phyloP scores from a whole-genome alignment of 202 grass and related monocot genomes.

The Setaria viridis region DNA sequence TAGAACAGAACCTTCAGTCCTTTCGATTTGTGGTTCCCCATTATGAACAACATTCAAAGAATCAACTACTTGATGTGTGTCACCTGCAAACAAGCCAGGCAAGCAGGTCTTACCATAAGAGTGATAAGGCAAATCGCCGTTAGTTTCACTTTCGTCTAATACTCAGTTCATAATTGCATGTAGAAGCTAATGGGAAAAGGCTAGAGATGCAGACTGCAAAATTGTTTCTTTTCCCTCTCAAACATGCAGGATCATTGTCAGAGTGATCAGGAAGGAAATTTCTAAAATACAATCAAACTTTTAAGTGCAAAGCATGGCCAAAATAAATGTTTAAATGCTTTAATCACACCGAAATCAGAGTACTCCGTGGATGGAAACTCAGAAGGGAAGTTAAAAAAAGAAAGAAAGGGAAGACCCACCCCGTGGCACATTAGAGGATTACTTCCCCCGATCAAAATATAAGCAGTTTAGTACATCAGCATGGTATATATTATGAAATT shows the following conservation, averaged over 20 bases:
- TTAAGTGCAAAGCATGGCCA: background rate
- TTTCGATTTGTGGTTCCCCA: background rate
- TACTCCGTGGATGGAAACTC: background rate
- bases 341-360: background rate
- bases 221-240: background rate
- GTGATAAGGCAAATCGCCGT: background rate
- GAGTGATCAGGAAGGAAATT: background rate
- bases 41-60: background rate
- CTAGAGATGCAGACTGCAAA: background rate
- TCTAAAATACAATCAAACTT: background rate
- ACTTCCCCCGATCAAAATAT: background rate
- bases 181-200: background rate
- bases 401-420: background rate
- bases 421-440: background rate
- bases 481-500: background rate
- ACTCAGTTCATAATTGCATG: background rate
- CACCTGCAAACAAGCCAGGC: conserved; percentile 22
- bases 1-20: background rate
- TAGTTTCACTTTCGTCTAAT: conserved; percentile 1
- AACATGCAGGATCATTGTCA: background rate
- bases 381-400: background rate
- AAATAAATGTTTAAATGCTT: background rate
- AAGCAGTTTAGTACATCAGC: background rate
- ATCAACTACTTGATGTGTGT: background rate
- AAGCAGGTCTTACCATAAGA: background rate